Conservation (phyloP, 208 protist species). For the Tritrichomonas foetus region DNA sequence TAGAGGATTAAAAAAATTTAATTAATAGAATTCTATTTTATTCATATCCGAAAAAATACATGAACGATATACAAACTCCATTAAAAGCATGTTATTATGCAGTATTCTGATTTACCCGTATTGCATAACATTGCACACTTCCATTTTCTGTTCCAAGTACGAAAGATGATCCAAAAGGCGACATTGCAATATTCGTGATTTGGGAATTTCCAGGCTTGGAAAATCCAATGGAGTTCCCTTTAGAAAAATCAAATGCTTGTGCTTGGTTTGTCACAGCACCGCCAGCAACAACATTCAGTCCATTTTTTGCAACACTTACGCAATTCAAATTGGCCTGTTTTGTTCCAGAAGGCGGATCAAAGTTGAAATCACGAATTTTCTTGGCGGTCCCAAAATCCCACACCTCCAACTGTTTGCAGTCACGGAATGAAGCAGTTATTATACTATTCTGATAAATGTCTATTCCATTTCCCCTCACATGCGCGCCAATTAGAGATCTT, state of each 20-base stretch:
- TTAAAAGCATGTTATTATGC: no score
- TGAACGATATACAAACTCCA: no score
- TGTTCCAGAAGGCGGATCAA: no score
- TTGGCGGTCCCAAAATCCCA: neutral
- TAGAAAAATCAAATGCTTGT: neutral
- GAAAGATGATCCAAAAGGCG: neutral
- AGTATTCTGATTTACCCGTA: no score
- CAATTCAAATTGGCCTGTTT: neutral
- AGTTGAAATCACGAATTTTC: neutral
- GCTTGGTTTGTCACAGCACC: neutral
- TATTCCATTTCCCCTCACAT: neutral
- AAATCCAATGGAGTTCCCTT: neutral
- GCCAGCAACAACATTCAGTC: neutral
- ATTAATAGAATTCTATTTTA: no score
- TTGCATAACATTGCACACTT: neutral
- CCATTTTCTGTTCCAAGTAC: neutral
- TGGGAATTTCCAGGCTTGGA: neutral
- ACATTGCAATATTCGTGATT: neutral
- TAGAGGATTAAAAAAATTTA: no score
- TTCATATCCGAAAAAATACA: no score
- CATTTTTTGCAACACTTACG: neutral
- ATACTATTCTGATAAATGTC: neutral
- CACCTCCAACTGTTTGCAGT: neutral
- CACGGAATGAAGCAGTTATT: neutral
- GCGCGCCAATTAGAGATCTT: neutral